phyloP scores from a whole-genome alignment of 2,329 filamentous ascomycete genomes.

The Trichoderma pleuroti region DNA sequence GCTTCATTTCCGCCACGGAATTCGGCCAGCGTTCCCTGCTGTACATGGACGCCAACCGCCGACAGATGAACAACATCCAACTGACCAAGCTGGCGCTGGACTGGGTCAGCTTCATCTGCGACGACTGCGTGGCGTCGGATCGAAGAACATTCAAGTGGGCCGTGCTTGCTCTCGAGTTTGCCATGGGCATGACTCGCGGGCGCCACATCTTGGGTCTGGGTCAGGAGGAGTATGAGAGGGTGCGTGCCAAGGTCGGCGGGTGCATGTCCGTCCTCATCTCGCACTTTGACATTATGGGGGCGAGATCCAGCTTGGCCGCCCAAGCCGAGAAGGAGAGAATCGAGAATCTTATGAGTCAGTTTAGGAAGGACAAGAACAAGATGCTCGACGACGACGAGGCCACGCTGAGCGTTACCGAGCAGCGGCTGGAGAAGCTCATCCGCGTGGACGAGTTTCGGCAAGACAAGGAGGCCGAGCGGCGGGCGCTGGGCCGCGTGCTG shows the following conservation, averaged over 20 bases:
- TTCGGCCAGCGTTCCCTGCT: conserved; percentile 92
- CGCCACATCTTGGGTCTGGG: conserved; percentile 89
- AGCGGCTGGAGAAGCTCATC: conserved; percentile 69
- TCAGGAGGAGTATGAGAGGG: conserved; percentile 77
- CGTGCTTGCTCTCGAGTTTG: conserved; percentile 89
- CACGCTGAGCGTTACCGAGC: conserved; percentile 66
- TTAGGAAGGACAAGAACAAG: conserved; percentile 72
- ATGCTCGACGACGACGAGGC: conserved; percentile 82
- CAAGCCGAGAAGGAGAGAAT: conserved; percentile 88
- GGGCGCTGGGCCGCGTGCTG: conserved; percentile 82
- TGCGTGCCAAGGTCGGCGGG: conserved; percentile 85
- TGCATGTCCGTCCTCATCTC: conserved; percentile 98
- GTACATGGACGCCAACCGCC: conserved; percentile 92
- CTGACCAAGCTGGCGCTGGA: conserved; percentile 89
- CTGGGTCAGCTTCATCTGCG: conserved; percentile 97
- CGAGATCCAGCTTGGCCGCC: conserved; percentile 85
- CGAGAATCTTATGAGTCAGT: conserved; percentile 74
- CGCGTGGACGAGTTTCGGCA: conserved; percentile 76
- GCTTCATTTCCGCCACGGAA: conserved; percentile 97
- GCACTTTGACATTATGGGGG: conserved; percentile 99
- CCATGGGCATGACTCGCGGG: conserved; percentile 94
- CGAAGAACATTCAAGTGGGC: conserved; percentile 97
- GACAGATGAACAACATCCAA: conserved; percentile 96
- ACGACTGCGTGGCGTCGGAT: conserved; percentile 91
- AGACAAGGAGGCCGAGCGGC: conserved; percentile 77